Evolutionary conservation across 192 early-diverging fungal species (phyloP).

Genomic region (Dispira simplex): DNA sequence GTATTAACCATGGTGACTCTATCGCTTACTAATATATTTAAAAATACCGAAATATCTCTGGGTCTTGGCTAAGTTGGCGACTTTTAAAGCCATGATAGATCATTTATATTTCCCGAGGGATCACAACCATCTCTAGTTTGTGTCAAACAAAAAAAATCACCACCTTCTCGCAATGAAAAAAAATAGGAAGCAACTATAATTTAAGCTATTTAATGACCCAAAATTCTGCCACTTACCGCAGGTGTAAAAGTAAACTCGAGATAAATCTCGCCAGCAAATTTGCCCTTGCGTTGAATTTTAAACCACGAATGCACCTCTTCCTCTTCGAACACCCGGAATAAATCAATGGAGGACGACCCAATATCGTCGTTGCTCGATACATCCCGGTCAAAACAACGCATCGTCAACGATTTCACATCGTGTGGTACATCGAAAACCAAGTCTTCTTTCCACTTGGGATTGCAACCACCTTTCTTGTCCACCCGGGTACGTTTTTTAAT

Average conservation of each 20-base stretch:
- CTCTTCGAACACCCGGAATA: constrained; percentile 23
- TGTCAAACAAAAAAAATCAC: too few species aligned
- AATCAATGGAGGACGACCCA: constrained; percentile 25
- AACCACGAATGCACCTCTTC: constrained; percentile 31
- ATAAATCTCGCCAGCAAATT: constrained; percentile 25
- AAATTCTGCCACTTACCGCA: constrained; percentile 18
- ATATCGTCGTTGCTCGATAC: constrained; percentile 21
- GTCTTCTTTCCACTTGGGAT: constrained; percentile 29
- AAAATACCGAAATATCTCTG: not conserved
- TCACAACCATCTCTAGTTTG: too few species aligned
- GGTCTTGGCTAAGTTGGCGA: not conserved
- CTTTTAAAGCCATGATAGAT: not conserved
- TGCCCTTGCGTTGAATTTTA: constrained; percentile 22
- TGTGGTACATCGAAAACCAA: constrained; percentile 21
- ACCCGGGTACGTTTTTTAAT: constrained; percentile 24
- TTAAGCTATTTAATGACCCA: not conserved
- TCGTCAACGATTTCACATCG: constrained; percentile 21
- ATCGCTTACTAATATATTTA: not conserved
- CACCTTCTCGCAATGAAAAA: too few species aligned
- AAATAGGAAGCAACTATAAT: not conserved
- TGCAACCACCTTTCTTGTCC: constrained; percentile 29
- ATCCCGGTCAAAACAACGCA: constrained; percentile 24
- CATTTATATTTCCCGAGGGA: not conserved
- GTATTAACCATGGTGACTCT: too few species aligned
- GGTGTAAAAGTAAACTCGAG: constrained; percentile 28